Conservation (phyloP, 208 protist species). For the Acanthamoeba healyi region DNA sequence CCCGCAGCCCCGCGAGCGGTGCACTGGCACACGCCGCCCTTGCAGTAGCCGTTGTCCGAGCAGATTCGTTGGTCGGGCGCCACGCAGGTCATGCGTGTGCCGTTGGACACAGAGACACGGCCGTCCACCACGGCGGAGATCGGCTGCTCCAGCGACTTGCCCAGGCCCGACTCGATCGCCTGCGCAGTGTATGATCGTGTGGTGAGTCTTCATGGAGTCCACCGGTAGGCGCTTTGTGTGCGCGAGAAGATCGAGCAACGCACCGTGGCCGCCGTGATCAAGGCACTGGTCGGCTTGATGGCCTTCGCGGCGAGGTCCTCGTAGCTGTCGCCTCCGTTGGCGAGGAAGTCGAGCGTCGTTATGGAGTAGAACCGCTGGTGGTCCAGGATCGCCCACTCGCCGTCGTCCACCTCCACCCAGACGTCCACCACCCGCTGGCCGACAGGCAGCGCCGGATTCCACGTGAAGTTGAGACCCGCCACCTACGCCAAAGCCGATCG, state of each 20-base stretch:
- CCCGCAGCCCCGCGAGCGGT: neutral
- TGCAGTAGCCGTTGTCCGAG: constrained; percentile 62
- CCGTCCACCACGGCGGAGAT: neutral
- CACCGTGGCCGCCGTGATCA: neutral
- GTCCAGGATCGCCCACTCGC: neutral
- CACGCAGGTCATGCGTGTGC: constrained; percentile 24
- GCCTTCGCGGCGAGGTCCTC: neutral
- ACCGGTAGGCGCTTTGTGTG: too few relatives aligned
- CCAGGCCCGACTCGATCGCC: neutral
- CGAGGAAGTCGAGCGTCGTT: neutral
- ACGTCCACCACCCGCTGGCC: constrained; percentile 48
- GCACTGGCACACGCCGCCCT: constrained; percentile 35
- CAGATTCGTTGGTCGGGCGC: neutral
- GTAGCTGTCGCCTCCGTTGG: constrained; percentile 29
- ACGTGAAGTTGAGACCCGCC: constrained; percentile 28
- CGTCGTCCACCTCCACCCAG: neutral
- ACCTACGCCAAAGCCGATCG: neutral
- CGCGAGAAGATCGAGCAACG: neutral
- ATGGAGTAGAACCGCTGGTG: neutral
- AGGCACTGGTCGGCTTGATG: neutral
- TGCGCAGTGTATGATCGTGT: neutral
- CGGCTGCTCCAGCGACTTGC: neutral
- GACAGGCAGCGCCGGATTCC: neutral
- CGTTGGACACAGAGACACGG: neutral
- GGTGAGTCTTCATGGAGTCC: too few relatives aligned